Evolutionary conservation across 2,329 filamentous ascomycete species (phyloP), one percentile per base, ranked within the genome.

Genomic region (Aspergillus uvarum): DNA sequence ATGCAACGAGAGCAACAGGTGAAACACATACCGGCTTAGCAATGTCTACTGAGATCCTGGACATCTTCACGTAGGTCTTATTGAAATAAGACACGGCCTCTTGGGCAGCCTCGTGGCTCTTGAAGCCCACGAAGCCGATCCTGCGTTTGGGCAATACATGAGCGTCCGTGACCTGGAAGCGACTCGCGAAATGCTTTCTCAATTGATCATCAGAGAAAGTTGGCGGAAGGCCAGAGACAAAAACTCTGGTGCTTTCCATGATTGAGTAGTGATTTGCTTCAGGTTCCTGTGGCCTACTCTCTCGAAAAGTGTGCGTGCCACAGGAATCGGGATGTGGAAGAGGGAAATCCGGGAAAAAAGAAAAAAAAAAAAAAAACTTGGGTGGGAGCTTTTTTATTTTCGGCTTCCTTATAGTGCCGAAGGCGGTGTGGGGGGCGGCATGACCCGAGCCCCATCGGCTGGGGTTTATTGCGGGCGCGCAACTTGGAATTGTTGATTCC

Each of bases 91-190:
- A 93, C 74, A 96, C 90, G 49, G 95, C 94, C 72, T 88, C 86
- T 59, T 85, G 82, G 59, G 95, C 95, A 73, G 91, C 89, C 63
- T 94, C 87, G 14, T 89, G 81, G 54, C 86, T 90, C 79, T 91
- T 93, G 82, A 94, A 98, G 64, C 95, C 95, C 61, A 99, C 87
- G 83, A 96, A 99, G 68, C 93, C 95, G 77, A 99, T 97, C 68
- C 93, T 87, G 70, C 95, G 87, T 71, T 92, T 88, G 5, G 91
- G 86, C 72, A 98, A 91, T 73, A 97, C 85, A 83, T 96, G 96
- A 70, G 92, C 86, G 79, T 99, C 95, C 56, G 94, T 98, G 72
- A 97, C 86, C 64, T 89, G 82, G 63, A 86, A 86, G 63, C 88
- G 89, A 68, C 86, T 84, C 61, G 89, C 86, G 77, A 99, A 99